Evolutionary conservation across 2,329 filamentous ascomycete species (phyloP).

Genomic region (Stenocarpella maydis): DNA sequence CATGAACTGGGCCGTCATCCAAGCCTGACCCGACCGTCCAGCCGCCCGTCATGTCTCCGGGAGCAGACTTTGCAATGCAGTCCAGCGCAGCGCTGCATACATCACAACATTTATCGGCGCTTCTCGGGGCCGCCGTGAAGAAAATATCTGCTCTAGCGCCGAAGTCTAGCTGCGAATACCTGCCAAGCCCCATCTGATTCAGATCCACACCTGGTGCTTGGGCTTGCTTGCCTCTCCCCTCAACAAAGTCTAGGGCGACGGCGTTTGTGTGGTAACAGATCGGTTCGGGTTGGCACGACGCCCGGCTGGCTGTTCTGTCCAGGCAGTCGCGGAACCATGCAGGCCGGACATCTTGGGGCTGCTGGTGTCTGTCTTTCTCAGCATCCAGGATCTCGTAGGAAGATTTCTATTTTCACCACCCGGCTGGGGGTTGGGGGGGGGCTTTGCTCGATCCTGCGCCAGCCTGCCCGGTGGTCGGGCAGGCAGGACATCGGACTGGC

Average conservation of each 20-base stretch:
- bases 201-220: conserved; percentile 14
- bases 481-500: neutral
- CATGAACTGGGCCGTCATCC: too few species aligned
- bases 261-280: conserved; percentile 3
- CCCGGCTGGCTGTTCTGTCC: neutral
- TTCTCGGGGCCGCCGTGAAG: conserved; percentile 3
- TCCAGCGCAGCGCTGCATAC: neutral
- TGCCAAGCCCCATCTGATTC: conserved; percentile 17
- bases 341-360: neutral
- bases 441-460: conserved; percentile 25
- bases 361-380: neutral
- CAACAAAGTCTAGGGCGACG: conserved; percentile 15
- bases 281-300: conserved; percentile 4
- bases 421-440: conserved; percentile 18
- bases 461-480: neutral
- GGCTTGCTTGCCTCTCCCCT: neutral
- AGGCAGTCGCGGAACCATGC: neutral
- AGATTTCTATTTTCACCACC: conserved; percentile 24
- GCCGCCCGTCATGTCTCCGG: too few species aligned
- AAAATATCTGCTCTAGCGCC: conserved; percentile 24
- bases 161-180: conserved; percentile 14
- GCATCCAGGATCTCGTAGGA: conserved; percentile 25
- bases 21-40: too few species aligned
- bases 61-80: neutral
- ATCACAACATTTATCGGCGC: conserved; percentile 9